Percentiles rank a stretch among this genome's conserved stretches.
phyloP scores from a whole-genome alignment of 176 grass and related monocot genomes.

The Dactylis glomerata region DNA sequence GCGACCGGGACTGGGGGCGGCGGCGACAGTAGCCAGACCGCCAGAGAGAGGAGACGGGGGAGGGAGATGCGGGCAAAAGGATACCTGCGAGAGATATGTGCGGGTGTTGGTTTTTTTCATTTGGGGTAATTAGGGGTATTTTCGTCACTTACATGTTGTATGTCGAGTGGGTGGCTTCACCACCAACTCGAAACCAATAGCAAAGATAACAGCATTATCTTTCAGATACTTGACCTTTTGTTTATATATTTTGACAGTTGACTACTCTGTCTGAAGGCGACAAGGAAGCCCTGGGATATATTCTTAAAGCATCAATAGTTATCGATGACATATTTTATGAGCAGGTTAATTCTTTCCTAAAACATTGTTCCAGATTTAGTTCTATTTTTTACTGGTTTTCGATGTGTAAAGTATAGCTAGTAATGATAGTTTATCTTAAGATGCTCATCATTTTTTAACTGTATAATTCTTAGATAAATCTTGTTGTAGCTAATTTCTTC shows the following conservation, averaged over 20 bases:
- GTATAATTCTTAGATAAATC: background rate
- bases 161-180: no score
- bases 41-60: no score
- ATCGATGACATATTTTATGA: constrained; percentile 91
- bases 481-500: background rate
- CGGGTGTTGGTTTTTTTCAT: no score
- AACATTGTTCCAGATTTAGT: background rate
- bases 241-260: constrained; percentile 47
- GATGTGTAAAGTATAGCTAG: background rate
- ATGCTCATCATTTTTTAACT: constrained; percentile 11
- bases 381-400: constrained; percentile 38
- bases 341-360: constrained; percentile 51
- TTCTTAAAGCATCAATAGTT: constrained; percentile 79
- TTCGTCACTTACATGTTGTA: no score
- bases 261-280: constrained; percentile 75
- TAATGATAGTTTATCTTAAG: constrained; percentile 11
- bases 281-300: constrained; percentile 67
- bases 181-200: no score
- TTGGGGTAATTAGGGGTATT: no score
- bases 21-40: no score
- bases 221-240: background rate
- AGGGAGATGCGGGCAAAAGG: no score
- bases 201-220: background rate
- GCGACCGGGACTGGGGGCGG: no score
- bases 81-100: no score